Evolutionary conservation across 2,329 filamentous ascomycete species (phyloP), one percentile per base, ranked within the genome.

Genomic region (Diaporthe citriasiana): DNA sequence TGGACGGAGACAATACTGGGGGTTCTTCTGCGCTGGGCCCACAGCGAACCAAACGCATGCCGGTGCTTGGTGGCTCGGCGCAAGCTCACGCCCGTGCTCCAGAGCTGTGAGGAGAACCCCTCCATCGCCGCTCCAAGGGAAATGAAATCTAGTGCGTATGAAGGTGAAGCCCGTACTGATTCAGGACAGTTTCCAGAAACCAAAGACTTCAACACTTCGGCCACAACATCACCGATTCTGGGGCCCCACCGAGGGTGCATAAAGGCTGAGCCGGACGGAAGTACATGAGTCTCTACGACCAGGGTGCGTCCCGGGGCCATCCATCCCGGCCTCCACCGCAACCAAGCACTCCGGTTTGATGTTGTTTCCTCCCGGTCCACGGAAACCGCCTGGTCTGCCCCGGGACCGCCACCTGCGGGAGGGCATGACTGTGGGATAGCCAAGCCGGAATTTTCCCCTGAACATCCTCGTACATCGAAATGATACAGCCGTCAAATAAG

Each of bases 1-100:
- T 66, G 45, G 63, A 66, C 60, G 60, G 60, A 66, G 60, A 66
- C 60, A 66, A 51, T 66, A 51, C 60, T 66, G 45, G 60, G 60
- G 60, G 15, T 25, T 51, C 10, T 66, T 66, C 42, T 66, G 30
- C 45, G n/a, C 19, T 17, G 45, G 63, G 13, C 33, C 63, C 63
- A 53, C 63, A 66, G 47, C 45, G 27, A 50, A 66, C 60, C 42
- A 66, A 38, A 66, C 13, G 51, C 30, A 66, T 51, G 63, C 63
- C 45, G 63, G 63, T 27, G 40, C 63, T 38, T 66, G 22, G n/a
- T 13, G 40, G 33, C 63, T 53, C 30, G 47, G 63, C 63, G 63
- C 33, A 53, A 38, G 45, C 63, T 68, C 63, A 68, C 47, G 63
- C 63, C 63, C 45, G 40, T 40, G 47, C 63, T 53, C 33, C 47